A percentile compares a stretch with the other conserved stretches of the same genome.
Evolutionary conservation across 2,329 filamentous ascomycete species (phyloP).

Genomic region (Penicillium sp.): DNA sequence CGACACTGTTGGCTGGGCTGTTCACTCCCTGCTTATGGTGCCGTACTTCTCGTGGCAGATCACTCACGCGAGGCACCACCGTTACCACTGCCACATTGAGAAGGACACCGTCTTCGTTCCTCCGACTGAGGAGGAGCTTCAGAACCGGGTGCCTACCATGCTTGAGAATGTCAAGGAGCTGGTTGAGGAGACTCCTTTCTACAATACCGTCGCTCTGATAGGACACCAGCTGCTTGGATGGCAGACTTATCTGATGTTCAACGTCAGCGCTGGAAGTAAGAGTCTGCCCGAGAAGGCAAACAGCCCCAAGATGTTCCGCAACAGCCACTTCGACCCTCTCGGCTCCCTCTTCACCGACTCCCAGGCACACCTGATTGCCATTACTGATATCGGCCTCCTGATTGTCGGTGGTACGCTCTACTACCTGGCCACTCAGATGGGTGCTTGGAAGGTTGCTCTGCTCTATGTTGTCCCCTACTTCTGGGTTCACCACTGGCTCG

Average conservation of each 20-base stretch:
- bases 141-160: constrained; percentile 43
- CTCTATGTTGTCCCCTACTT: constrained; percentile 66
- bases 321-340: constrained; percentile 61
- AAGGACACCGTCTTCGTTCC: constrained; percentile 68
- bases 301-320: constrained; percentile 21
- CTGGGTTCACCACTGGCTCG: constrained; percentile 71
- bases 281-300: constrained; percentile 18
- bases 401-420: constrained; percentile 55
- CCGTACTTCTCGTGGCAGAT: constrained; percentile 75
- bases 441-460: constrained; percentile 58
- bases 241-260: constrained; percentile 64
- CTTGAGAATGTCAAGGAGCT: constrained; percentile 51
- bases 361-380: constrained; percentile 57
- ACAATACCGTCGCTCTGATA: constrained; percentile 54
- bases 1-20: constrained; percentile 61
- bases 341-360: constrained; percentile 61
- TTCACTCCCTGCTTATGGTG: constrained; percentile 66
- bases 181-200: constrained; percentile 61
- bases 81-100: constrained; percentile 65
- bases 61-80: constrained; percentile 68
- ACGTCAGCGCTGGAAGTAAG: constrained; percentile 50
- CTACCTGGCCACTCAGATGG: constrained; percentile 55
- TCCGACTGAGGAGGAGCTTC: constrained; percentile 37
- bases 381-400: constrained; percentile 62
- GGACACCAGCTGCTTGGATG: constrained; percentile 65